These are phyloP conservation scores for Aspergillus sergii DNA, from an alignment of 2,329 filamentous ascomycete species.

Conservation along the genomic window DNA sequence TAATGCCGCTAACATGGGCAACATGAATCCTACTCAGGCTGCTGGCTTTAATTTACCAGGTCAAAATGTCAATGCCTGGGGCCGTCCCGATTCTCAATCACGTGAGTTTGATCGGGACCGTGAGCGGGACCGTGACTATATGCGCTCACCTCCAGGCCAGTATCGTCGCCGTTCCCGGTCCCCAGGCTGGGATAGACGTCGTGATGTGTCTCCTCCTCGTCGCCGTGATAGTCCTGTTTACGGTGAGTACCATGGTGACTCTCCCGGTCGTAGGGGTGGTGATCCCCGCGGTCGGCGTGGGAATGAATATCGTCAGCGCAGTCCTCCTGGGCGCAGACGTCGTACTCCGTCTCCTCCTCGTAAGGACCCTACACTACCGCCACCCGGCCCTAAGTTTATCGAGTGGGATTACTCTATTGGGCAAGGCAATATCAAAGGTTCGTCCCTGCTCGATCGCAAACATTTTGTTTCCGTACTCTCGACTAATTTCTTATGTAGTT, in stretches of 20 bases:
- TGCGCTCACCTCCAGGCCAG: slow-evolving; percentile 63
- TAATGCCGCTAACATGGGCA: slow-evolving; percentile 36
- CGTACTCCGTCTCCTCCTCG: slow-evolving; percentile 63
- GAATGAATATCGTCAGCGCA: slow-evolving; percentile 82
- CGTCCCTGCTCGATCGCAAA: slow-evolving; percentile 3
- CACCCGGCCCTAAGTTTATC: slow-evolving; percentile 70
- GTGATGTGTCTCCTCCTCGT: slow-evolving; percentile 63
- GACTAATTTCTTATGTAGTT: slow-evolving; percentile 53
- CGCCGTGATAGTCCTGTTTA: slow-evolving; percentile 70
- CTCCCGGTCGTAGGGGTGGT: slow-evolving; percentile 62
- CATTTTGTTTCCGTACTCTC: slow-evolving; percentile 8
- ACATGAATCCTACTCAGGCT: slow-evolving; percentile 38
- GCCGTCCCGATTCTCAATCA: slow-evolving; percentile 43
- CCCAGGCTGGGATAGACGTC: slow-evolving; percentile 72
- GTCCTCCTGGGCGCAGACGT: slow-evolving; percentile 70
- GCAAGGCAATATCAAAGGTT: slow-evolving; percentile 75
- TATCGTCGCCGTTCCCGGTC: slow-evolving; percentile 76
- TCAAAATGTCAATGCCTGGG: slow-evolving; percentile 39
- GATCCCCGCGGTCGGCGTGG: slow-evolving; percentile 57
- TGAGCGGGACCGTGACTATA: slow-evolving; percentile 63
- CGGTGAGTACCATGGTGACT: slow-evolving; percentile 72
- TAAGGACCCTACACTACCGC: slow-evolving; percentile 45
- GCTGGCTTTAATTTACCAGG: slow-evolving; percentile 36
- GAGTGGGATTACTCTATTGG: slow-evolving; percentile 76
- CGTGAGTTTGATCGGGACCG: slow-evolving; percentile 59